A percentile compares a stretch with the other conserved stretches of the same genome.
These are phyloP conservation scores for Pseudotsuga menziesii DNA, from an alignment of 75 land plant species.

Conservation along the genomic window DNA sequence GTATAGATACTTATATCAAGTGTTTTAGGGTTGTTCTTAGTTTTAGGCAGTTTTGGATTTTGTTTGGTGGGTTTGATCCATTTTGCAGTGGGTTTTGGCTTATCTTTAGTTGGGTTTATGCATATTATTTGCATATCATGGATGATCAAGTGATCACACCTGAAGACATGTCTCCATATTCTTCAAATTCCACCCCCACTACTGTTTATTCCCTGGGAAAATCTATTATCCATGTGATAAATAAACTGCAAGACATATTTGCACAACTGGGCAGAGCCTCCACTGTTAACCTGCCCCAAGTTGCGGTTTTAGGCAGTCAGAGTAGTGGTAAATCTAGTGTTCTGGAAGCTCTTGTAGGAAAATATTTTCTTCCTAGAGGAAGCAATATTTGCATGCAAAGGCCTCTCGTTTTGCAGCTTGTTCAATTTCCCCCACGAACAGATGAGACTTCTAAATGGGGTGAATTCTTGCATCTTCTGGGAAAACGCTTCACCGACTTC, in stretches of 20 bases:
- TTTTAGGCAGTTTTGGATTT: neutral
- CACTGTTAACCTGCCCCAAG: constrained; percentile 86
- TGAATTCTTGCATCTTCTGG: constrained; percentile 78
- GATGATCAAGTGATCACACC: neutral
- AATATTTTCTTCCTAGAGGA: constrained; percentile 81
- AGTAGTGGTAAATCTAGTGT: constrained; percentile 97
- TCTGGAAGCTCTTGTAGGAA: constrained; percentile 80
- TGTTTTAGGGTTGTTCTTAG: neutral
- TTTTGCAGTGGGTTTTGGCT: neutral
- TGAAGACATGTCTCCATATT: neutral
- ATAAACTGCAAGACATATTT: constrained; percentile 89
- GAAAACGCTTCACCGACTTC: constrained; percentile 68
- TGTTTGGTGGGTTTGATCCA: neutral
- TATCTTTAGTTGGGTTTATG: neutral
- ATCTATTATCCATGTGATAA: constrained; percentile 80
- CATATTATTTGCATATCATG: neutral
- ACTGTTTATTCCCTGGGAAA: constrained; percentile 34
- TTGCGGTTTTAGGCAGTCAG: constrained; percentile 89
- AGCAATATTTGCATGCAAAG: constrained; percentile 78
- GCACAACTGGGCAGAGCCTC: too few species aligned
- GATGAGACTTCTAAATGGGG: constrained; percentile 49
- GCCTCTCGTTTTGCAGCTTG: constrained; percentile 80
- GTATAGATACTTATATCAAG: neutral
- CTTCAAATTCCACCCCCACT: neutral
- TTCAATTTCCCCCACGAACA: constrained; percentile 31